Conservation (phyloP, 352 stramenopile species). For the Sclerospora graminicola region DNA sequence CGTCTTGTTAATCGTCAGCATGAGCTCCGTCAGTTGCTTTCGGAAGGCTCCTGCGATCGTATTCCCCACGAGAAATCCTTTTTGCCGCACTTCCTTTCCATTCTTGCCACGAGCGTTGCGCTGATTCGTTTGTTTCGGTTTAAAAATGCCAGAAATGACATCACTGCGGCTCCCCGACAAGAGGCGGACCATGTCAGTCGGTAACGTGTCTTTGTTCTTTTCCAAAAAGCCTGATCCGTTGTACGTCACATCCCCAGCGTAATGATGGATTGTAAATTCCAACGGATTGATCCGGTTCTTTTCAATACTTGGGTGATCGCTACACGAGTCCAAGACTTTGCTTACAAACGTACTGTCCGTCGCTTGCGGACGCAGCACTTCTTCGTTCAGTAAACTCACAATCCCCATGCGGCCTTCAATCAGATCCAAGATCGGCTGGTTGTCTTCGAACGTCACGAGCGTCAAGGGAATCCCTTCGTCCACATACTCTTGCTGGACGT, state of each 20-base stretch:
- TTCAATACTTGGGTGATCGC: constrained; percentile 70
- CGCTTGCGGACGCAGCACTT: constrained; percentile 85
- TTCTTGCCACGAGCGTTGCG: constrained; percentile 35
- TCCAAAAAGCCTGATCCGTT: constrained; percentile 62
- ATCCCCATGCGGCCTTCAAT: constrained; percentile 86
- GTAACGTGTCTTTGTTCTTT: constrained; percentile 84
- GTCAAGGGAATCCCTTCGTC: constrained; percentile 85
- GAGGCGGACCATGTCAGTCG: constrained; percentile 68
- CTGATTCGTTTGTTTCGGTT: constrained; percentile 20
- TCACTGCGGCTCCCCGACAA: constrained; percentile 47
- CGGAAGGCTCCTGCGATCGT: constrained; percentile 80
- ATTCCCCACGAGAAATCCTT: constrained; percentile 75
- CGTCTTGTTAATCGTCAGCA: constrained; percentile 86
- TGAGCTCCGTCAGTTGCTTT: constrained; percentile 76
- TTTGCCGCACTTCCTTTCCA: constrained; percentile 39
- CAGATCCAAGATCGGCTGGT: constrained; percentile 86
- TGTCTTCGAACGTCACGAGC: constrained; percentile 86
- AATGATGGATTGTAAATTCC: constrained; percentile 75
- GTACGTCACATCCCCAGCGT: constrained; percentile 78
- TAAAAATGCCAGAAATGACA: constrained; percentile 67
- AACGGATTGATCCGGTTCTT: constrained; percentile 80
- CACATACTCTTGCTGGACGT: constrained; percentile 92
- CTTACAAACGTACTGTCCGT: constrained; percentile 76
- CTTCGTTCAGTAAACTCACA: constrained; percentile 91
- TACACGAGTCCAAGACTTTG: constrained; percentile 73